phyloP scores from a whole-genome alignment of 495 filamentous ascomycete genomes.

The Neurospora sp. region DNA sequence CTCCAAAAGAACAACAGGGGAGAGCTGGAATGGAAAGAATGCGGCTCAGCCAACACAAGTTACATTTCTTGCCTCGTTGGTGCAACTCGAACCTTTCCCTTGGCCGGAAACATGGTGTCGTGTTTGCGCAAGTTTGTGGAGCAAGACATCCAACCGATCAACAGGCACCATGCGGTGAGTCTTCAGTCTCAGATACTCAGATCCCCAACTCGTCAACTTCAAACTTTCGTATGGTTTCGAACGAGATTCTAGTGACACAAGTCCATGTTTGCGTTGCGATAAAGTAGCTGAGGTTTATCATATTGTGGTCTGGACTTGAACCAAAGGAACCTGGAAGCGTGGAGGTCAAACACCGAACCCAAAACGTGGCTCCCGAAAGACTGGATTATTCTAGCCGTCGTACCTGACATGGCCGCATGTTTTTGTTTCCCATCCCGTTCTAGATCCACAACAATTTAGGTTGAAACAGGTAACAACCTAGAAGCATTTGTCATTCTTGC shows the following conservation, averaged over 20 bases:
- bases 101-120: no score
- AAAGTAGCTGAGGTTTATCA: not conserved
- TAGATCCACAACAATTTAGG: not conserved
- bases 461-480: not conserved
- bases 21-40: no score
- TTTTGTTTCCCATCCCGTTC: not conserved
- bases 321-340: not conserved
- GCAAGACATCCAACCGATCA: not conserved
- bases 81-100: not conserved
- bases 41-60: no score
- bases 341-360: not conserved
- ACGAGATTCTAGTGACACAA: not conserved
- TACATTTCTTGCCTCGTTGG: not conserved
- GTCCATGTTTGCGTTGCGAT: not conserved
- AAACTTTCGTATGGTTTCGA: not conserved
- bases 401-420: not conserved
- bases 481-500: not conserved
- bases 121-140: not conserved
- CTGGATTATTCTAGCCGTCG: not conserved
- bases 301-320: not conserved
- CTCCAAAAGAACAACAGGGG: no score
- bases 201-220: not conserved
- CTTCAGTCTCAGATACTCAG: not conserved
- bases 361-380: not conserved
- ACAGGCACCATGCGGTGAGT: not conserved